Evolutionary conservation across 2,329 filamentous ascomycete species (phyloP).

Genomic region (Fusarium temperatum): DNA sequence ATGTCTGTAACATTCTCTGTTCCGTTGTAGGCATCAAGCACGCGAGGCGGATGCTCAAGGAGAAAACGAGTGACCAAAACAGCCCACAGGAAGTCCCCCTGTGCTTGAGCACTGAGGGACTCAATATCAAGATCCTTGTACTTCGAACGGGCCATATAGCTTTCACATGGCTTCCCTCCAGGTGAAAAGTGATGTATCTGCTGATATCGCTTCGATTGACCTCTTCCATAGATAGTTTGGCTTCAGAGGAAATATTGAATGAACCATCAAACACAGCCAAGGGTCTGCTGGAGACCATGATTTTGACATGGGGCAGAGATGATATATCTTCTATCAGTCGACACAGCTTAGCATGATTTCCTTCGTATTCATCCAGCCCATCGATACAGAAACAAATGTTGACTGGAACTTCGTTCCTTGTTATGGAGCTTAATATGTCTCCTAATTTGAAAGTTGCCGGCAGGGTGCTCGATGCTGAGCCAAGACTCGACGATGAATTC

Average conservation of each 20-base stretch:
- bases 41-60: not conserved
- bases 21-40: not conserved
- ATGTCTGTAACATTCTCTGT: not conserved
- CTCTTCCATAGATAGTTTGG: conserved; percentile 24
- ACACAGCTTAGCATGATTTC: conserved; percentile 12
- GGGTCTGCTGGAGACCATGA: conserved; percentile 26
- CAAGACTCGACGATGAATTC: not conserved
- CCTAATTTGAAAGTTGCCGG: not conserved
- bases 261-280: conserved; percentile 12
- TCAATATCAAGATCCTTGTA: not conserved
- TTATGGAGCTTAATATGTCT: not conserved
- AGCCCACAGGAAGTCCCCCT: conserved; percentile 36
- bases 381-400: conserved; percentile 32
- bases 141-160: not conserved
- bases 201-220: conserved; percentile 22
- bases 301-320: conserved; percentile 2
- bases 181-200: not conserved
- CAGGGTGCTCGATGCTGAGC: not conserved
- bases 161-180: not conserved
- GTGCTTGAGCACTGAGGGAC: not conserved
- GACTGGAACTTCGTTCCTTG: not conserved
- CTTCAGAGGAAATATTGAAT: not conserved
- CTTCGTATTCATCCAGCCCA: conserved; percentile 28
- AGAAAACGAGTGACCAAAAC: conserved; percentile 22
- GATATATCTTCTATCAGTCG: conserved; percentile 3